Conservation (phyloP, 306 rosid species). For the Herpetospermum pedunculosum region DNA sequence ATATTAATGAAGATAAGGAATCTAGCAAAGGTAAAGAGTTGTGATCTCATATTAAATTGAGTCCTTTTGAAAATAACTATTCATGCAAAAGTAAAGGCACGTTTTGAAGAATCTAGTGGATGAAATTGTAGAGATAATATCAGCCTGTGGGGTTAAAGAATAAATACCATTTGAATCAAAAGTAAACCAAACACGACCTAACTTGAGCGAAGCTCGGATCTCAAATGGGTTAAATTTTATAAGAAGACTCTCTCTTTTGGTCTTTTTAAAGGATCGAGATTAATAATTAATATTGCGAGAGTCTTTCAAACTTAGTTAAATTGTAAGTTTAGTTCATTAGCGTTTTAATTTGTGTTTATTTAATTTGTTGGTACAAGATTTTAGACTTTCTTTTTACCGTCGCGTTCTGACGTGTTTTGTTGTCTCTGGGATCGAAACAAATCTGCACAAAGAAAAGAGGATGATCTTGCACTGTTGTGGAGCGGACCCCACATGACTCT, state of each 20-base stretch:
- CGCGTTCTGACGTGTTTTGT: no score
- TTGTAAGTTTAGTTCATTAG: no score
- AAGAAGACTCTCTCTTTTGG: slow-evolving; percentile 27
- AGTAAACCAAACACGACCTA: neutral
- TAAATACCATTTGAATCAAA: neutral
- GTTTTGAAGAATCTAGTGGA: slow-evolving; percentile 4
- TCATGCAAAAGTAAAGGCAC: neutral
- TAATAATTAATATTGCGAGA: neutral
- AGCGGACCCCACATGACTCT: no score
- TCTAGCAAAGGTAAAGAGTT: neutral
- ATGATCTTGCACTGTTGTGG: no score
- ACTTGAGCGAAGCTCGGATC: slow-evolving; percentile 38
- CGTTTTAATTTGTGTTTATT: no score
- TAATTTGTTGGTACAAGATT: no score
- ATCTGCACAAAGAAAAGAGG: no score
- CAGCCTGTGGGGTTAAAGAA: neutral
- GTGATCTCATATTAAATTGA: neutral
- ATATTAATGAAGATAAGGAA: neutral
- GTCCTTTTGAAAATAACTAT: neutral
- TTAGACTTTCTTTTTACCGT: no score
- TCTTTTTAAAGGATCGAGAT: neutral
- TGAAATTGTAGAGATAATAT: neutral
- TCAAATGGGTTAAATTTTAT: slow-evolving; percentile 22
- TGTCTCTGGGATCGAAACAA: no score
- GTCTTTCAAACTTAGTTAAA: neutral